Percentiles rank a stretch among this genome's conserved stretches.
phyloP scores from a whole-genome alignment of 306 rosid species.

The Echinosophora koreensis region DNA sequence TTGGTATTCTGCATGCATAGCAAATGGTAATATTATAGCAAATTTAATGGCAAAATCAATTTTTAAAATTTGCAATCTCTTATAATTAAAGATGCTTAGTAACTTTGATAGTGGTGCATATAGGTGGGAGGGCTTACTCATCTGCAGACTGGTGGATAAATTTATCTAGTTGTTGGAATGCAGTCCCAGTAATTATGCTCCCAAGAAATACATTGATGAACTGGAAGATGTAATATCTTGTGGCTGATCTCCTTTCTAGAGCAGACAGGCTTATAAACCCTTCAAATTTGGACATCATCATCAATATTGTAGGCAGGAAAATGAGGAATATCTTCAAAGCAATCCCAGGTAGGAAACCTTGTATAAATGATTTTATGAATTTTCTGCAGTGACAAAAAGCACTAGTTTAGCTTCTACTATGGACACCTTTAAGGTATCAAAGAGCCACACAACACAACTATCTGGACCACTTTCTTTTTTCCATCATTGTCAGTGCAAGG shows the following conservation, averaged over 20 bases:
- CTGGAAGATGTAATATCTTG: slow-evolving; percentile 87
- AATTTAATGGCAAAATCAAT: not conserved
- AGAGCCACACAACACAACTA: slow-evolving; percentile 9
- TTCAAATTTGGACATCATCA: slow-evolving; percentile 95
- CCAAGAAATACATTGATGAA: slow-evolving; percentile 94
- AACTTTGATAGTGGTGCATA: not conserved
- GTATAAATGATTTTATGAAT: slow-evolving; percentile 77
- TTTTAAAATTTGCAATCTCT: slow-evolving; percentile 2
- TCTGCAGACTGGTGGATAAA: slow-evolving; percentile 90
- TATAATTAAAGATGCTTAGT: not conserved
- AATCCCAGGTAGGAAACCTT: slow-evolving; percentile 99
- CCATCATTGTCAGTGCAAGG: slow-evolving; percentile 8
- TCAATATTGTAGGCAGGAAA: slow-evolving; percentile 83
- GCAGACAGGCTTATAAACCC: slow-evolving; percentile 76
- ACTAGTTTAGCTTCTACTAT: slow-evolving; percentile 10
- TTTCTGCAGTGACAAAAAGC: slow-evolving; percentile 60
- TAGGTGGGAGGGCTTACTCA: slow-evolving; percentile 62
- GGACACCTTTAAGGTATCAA: slow-evolving; percentile 13
- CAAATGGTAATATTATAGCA: slow-evolving; percentile 22
- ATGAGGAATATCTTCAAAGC: slow-evolving; percentile 92
- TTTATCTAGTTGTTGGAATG: slow-evolving; percentile 87
- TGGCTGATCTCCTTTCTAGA: slow-evolving; percentile 89
- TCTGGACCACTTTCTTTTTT: slow-evolving; percentile 22
- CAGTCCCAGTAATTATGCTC: slow-evolving; percentile 96
- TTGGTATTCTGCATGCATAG: slow-evolving; percentile 76